Base-by-base conservation (phyloP, 2,329 filamentous ascomycete species). In the Exophiala mesophila region DNA sequence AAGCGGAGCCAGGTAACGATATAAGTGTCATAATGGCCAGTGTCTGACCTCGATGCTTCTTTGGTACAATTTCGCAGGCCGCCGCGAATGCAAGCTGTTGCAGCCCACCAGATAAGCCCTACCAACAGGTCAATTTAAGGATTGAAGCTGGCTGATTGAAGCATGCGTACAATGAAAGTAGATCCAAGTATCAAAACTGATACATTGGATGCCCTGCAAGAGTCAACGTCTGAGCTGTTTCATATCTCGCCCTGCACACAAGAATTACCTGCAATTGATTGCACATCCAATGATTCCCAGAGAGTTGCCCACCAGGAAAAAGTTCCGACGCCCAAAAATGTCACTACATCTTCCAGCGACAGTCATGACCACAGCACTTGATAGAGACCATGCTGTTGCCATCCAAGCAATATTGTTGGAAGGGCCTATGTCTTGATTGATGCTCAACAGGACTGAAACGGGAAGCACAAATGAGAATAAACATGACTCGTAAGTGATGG, bases 291-390 rank as follows among this genome's bases (percentile, higher is more conserved):
- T 36, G 16, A 36, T 8, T 21, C 41, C 46, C 15, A 49, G 19
- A 13, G 35, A 10, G 20, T 49, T 45, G n/a, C 41, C 46, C 7
- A 12, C 3, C 13, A 49, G 17, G 31, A 42, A 39, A 19, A 41
- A 49, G 28, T 45, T 41, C 10, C 41, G 21, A 2, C 42, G 46
- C 12, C 46, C 46, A 29, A 38, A 49, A 17, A 49, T 45, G 32
- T 49, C 46, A 19, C 46, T 42, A 12, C 26, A 36, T 23, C 33
- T 20, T n/a, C 46, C 46, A 6, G 42, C 46, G 12, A 49, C 26
- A 13, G 41, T 44, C 35, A 34, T 36, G 1, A 41, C 37, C 4
- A 42, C 46, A 2, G 32, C 42, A 31, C 20, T 36, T 8, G 37
- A 17, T 12, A 49, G 30, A 7, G 41, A 6, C 46, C 38, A 45